Conservation (phyloP, 257 asterid species). For the Scutellaria baicalensis region DNA sequence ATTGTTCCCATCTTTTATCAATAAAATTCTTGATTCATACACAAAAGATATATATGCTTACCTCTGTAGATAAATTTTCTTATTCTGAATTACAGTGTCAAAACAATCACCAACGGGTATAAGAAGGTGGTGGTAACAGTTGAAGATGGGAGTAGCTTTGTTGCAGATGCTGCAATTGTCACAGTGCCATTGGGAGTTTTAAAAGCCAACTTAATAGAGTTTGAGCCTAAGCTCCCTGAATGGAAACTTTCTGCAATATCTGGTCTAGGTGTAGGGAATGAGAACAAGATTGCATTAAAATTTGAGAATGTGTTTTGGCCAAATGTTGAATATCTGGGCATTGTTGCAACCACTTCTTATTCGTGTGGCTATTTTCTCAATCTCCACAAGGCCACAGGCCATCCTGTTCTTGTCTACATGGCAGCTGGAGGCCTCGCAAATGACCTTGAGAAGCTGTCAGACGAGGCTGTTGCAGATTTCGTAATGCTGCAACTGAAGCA, state of each 20-base stretch:
- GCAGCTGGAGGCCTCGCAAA: slow-evolving; percentile 91
- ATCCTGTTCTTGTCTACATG: slow-evolving; percentile 93
- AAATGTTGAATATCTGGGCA: slow-evolving; percentile 78
- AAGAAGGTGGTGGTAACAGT: slow-evolving; percentile 62
- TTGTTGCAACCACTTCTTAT: slow-evolving; percentile 77
- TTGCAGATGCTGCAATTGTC: slow-evolving; percentile 83
- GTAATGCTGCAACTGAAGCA: slow-evolving; percentile 79
- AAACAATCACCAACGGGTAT: slow-evolving; percentile 52
- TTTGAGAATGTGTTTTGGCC: slow-evolving; percentile 92
- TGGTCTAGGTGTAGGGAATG: slow-evolving; percentile 93
- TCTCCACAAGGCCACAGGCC: slow-evolving; percentile 93
- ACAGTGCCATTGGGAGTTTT: slow-evolving; percentile 92
- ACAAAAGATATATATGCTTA: too few relatives aligned
- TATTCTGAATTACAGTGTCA: slow-evolving; percentile 47
- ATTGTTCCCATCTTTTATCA: background rate
- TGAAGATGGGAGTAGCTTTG: slow-evolving; percentile 70
- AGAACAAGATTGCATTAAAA: slow-evolving; percentile 76
- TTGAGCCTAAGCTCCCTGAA: slow-evolving; percentile 83
- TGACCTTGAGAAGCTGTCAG: slow-evolving; percentile 90
- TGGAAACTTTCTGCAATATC: slow-evolving; percentile 91
- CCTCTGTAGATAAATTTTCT: background rate
- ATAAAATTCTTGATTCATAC: too few relatives aligned
- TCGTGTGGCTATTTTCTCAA: slow-evolving; percentile 93
- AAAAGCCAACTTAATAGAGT: slow-evolving; percentile 70
- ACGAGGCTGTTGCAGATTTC: slow-evolving; percentile 60